These are phyloP conservation scores for Omphalotus olearius DNA, from an alignment of 1,284 basidiomycete genomes.

Conservation along the genomic window DNA sequence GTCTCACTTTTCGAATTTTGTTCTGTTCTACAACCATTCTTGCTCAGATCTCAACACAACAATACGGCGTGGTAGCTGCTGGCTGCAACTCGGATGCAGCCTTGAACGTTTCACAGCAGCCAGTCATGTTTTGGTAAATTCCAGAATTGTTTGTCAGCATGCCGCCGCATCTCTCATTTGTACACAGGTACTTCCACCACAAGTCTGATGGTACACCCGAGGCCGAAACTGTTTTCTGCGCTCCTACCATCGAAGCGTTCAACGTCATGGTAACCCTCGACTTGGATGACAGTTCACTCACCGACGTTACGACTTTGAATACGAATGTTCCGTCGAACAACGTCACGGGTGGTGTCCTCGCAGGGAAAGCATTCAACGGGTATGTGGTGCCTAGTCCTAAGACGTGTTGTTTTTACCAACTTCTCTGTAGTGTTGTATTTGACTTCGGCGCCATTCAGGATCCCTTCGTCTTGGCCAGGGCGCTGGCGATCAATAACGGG, in stretches of 20 bases:
- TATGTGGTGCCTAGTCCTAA: slow-evolving; percentile 20
- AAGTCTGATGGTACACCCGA: slow-evolving; percentile 28
- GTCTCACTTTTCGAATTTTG: neutral
- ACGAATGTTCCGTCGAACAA: slow-evolving; percentile 38
- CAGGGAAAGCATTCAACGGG: slow-evolving; percentile 54
- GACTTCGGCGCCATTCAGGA: slow-evolving; percentile 37
- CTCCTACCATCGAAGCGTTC: slow-evolving; percentile 41
- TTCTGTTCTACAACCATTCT: slow-evolving; percentile 1
- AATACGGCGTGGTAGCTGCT: slow-evolving; percentile 43
- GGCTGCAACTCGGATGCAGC: slow-evolving; percentile 27
- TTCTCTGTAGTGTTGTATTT: slow-evolving; percentile 29
- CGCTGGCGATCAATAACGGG: slow-evolving; percentile 38
- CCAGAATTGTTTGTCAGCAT: neutral
- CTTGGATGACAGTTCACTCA: slow-evolving; percentile 38
- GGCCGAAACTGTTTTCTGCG: slow-evolving; percentile 51
- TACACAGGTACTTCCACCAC: slow-evolving; percentile 33
- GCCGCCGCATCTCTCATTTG: neutral
- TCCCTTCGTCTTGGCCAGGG: slow-evolving; percentile 45
- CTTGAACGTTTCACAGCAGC: slow-evolving; percentile 37
- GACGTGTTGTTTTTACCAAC: neutral
- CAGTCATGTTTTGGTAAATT: slow-evolving; percentile 62
- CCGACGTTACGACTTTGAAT: slow-evolving; percentile 28
- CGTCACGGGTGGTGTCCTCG: slow-evolving; percentile 39
- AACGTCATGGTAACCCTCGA: slow-evolving; percentile 39
- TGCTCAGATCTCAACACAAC: slow-evolving; percentile 30